Percentiles rank a stretch among this genome's conserved stretches.
These are phyloP conservation scores for Globisporangium okanoganense DNA, from an alignment of 352 stramenopile genomes.

Conservation along the genomic window DNA sequence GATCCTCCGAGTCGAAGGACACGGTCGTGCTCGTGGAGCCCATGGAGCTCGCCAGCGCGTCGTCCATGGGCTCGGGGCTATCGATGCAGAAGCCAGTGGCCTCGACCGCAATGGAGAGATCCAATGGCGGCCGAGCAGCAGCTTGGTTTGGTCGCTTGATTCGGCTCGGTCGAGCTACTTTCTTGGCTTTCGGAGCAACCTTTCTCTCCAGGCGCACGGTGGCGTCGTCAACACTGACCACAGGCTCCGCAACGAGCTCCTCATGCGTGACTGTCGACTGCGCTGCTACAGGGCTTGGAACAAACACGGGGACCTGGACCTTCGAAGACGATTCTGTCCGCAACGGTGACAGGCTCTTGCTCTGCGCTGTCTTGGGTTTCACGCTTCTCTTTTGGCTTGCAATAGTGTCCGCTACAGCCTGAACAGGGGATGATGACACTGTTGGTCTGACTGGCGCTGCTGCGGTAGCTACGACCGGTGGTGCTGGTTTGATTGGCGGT, in stretches of 20 bases:
- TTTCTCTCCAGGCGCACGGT: not conserved
- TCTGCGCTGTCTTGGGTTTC: not conserved
- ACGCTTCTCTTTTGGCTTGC: not conserved
- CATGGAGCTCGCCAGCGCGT: conserved; percentile 7
- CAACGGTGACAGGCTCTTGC: not conserved
- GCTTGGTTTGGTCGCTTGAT: not conserved
- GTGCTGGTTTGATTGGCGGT: not conserved
- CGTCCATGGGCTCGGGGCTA: not conserved
- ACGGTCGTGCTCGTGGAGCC: conserved; percentile 17
- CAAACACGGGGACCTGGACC: not conserved
- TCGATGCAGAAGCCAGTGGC: not conserved
- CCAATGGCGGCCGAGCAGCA: not conserved
- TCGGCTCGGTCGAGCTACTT: not conserved
- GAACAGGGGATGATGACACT: not conserved
- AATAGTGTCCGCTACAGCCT: not conserved
- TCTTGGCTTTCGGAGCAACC: not conserved
- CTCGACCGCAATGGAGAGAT: not conserved
- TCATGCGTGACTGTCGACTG: not conserved
- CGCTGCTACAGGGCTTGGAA: not conserved
- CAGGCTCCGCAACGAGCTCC: not conserved
- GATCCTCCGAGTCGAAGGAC: conserved; percentile 12
- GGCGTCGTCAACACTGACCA: not conserved
- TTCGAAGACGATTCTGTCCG: not conserved
- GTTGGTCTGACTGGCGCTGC: not conserved
- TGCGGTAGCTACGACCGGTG: no score